A percentile compares a stretch with the other conserved stretches of the same genome.
Evolutionary conservation across 2,329 filamentous ascomycete genomes (phyloP).

Genomic region (Chalara sp.): DNA sequence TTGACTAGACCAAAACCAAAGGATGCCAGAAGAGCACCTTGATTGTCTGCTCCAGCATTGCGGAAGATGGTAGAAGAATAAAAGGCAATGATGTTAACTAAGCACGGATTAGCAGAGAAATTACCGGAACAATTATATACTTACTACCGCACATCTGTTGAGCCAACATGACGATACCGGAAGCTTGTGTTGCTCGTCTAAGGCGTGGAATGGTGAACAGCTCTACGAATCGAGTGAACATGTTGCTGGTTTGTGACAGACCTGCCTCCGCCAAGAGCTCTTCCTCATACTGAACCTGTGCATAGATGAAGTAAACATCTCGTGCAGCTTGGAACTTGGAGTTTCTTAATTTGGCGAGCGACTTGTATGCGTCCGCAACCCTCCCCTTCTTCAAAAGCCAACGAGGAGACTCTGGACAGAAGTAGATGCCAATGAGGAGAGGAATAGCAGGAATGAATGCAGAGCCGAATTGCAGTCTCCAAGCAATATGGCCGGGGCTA

Average conservation of each 20-base stretch:
- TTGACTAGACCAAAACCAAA: slow-evolving; percentile 60
- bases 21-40: slow-evolving; percentile 52
- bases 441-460: slow-evolving; percentile 56
- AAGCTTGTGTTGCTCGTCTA: slow-evolving; percentile 66
- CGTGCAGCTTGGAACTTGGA: slow-evolving; percentile 52
- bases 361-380: slow-evolving; percentile 46
- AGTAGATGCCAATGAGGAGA: slow-evolving; percentile 51
- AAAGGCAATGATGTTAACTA: slow-evolving; percentile 63
- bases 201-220: slow-evolving; percentile 64
- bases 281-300: slow-evolving; percentile 38
- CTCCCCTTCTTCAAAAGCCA: slow-evolving; percentile 34
- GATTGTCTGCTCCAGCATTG: slow-evolving; percentile 47
- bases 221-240: slow-evolving; percentile 55
- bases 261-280: slow-evolving; percentile 24
- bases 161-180: slow-evolving; percentile 67
- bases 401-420: slow-evolving; percentile 58
- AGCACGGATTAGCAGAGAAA: background rate
- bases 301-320: slow-evolving; percentile 52
- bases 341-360: slow-evolving; percentile 50
- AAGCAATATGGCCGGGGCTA: slow-evolving; percentile 46
- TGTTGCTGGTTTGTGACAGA: slow-evolving; percentile 43
- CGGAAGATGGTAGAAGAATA: slow-evolving; percentile 60
- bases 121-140: background rate
- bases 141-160: slow-evolving; percentile 26
- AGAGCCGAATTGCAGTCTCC: slow-evolving; percentile 57